These are phyloP conservation scores for Coemansia umbellata DNA, from an alignment of 192 early-diverging fungal genomes.

Conservation along the genomic window DNA sequence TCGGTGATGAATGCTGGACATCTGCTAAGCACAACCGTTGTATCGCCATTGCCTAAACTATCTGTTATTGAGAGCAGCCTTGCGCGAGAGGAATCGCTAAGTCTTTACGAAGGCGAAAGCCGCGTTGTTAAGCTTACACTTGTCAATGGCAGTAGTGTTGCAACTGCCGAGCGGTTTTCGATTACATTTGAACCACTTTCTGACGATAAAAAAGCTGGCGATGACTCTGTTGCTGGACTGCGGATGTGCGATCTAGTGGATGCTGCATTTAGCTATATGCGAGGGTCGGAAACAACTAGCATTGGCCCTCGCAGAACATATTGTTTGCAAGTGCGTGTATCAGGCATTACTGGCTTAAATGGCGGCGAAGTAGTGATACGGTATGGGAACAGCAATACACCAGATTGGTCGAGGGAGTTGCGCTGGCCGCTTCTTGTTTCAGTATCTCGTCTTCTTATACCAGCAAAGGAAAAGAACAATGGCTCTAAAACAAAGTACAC, in stretches of 20 bases:
- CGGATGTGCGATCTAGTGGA: constrained; percentile 21
- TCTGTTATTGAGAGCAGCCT: constrained; percentile 13
- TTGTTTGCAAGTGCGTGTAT: constrained; percentile 17
- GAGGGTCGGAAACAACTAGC: not conserved
- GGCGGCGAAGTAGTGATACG: constrained; percentile 32
- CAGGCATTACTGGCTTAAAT: constrained; percentile 18
- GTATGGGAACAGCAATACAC: constrained; percentile 8
- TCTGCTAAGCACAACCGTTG: constrained; percentile 15
- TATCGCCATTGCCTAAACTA: constrained; percentile 23
- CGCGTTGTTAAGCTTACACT: constrained; percentile 16
- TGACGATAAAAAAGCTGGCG: not conserved
- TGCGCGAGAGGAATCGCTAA: constrained; percentile 23
- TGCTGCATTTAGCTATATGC: constrained; percentile 26
- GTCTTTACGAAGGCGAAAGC: constrained; percentile 41
- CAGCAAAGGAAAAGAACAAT: not conserved
- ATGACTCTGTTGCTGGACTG: constrained; percentile 8
- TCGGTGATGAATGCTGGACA: constrained; percentile 22
- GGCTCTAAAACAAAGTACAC: constrained; percentile 12
- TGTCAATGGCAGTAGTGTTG: constrained; percentile 20
- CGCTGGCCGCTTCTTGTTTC: constrained; percentile 35
- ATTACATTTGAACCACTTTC: constrained; percentile 33
- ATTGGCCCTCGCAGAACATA: not conserved
- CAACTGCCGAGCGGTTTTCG: constrained; percentile 10
- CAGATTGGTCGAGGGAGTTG: constrained; percentile 31
- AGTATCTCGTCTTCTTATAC: constrained; percentile 19